Evolutionary conservation across 805 yeast species (phyloP).

Genomic region (Saturnispora halmiae): DNA sequence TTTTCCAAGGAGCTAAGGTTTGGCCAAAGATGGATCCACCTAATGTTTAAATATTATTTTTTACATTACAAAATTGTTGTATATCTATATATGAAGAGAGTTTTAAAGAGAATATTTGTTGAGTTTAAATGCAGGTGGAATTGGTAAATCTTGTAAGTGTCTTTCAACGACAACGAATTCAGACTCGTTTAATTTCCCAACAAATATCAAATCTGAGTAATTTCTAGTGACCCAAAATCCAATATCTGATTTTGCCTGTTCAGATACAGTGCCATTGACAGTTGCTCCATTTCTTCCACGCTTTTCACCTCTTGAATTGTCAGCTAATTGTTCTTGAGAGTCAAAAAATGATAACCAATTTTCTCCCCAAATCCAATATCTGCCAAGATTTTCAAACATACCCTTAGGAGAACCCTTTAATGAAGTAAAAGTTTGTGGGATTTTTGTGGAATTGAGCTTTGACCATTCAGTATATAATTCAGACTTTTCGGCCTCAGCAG

Average conservation of each 20-base stretch:
- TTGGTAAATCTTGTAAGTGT: conserved; percentile 47
- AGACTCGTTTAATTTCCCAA: conserved; percentile 39
- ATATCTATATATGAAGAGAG: conserved; percentile 15
- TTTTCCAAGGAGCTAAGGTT: conserved; percentile 58
- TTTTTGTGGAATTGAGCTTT: conserved; percentile 57
- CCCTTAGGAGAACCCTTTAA: conserved; percentile 68
- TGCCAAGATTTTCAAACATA: conserved; percentile 37
- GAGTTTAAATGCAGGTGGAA: conserved; percentile 57
- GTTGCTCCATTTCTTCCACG: conserved; percentile 26
- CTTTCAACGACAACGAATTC: conserved; percentile 72
- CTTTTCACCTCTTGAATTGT: conserved; percentile 18
- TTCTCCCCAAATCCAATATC: conserved; percentile 82
- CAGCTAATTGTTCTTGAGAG: conserved; percentile 23
- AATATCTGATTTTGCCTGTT: conserved; percentile 16
- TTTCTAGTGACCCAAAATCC: conserved; percentile 71
- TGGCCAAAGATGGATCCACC: conserved; percentile 31
- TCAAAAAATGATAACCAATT: conserved; percentile 76
- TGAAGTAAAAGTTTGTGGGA: conserved; percentile 55
- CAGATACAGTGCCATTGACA: conserved; percentile 8
- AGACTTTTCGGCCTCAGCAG: conserved; percentile 5
- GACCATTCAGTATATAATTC: conserved; percentile 68
- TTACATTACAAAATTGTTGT: background rate
- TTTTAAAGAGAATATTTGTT: conserved; percentile 37
- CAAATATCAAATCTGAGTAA: conserved; percentile 63
- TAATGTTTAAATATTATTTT: background rate